Evolutionary conservation across 2,329 filamentous ascomycete genomes (phyloP), one percentile per base, ranked within the genome.

Genomic region (Colletotrichum spaethianum): DNA sequence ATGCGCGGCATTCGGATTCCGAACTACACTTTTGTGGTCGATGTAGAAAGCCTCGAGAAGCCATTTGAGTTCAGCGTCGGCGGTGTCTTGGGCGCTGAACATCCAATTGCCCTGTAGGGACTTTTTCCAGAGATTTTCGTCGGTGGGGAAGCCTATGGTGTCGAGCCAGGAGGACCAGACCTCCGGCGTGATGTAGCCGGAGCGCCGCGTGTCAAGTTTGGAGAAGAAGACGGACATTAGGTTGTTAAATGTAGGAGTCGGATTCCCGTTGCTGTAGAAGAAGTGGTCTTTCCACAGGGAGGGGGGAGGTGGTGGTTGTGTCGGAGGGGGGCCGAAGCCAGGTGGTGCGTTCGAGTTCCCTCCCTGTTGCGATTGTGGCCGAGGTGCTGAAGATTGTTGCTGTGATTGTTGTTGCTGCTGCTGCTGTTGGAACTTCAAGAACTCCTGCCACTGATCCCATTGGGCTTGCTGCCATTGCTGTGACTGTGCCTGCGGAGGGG

Each of bases 251-350:
- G 33, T 18, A 11, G 61, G 61, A 12, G 61, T 64, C 8, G 61
- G 61, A 48, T 38, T 31, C 28, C 61, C 61, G 42, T 64, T 64
- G 9, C 46, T 55, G 61, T 64, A 64, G 48, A 64, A 64, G 28
- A 64, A 50, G 36, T 64, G 44, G 23, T 64, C 61, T 23, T 28
- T 64, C 61, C 61, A 52, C 23, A 18, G 42, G 28, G 48, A 53
- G 18, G 61, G 61, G 31, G 61, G 61, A 40, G 61, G 61, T 36
- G 23, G 46, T 18, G 61, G 61, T 38, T 64, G 46, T 38, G 50
- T 48, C 11, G 44, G 44, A 46, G 44, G 44, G 44, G 44, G 44
- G 7, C 46, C 46, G 40, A 64, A 64, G n/a, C 61, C 46, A 42
- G 61, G 61, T 36, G 61, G 31, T 14, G 42, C 36, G 20, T 46